Conservation (phyloP, 2,329 filamentous ascomycete species). For the Beauveria asiatica region DNA sequence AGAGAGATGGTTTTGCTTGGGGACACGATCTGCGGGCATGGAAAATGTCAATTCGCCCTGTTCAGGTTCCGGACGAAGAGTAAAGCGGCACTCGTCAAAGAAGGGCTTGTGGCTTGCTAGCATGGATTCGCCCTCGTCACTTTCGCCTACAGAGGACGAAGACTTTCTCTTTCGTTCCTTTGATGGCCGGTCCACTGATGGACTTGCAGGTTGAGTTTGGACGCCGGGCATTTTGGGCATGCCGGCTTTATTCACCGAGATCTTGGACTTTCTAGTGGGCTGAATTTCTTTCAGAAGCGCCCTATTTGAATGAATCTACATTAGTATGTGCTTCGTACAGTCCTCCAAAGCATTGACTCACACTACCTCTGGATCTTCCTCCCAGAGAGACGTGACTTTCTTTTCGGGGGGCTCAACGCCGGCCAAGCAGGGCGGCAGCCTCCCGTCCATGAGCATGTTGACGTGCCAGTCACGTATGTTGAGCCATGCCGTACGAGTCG, state of each 20-base stretch:
- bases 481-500: background rate
- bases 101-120: too few species aligned
- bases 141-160: background rate
- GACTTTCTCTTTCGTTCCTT: background rate
- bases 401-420: background rate
- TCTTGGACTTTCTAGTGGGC: background rate
- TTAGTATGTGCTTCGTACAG: background rate
- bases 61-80: background rate
- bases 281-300: background rate
- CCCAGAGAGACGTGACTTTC: conserved; percentile 5
- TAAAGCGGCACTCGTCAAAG: background rate
- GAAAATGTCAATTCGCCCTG: background rate
- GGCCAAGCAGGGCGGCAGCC: background rate
- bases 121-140: background rate
- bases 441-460: conserved; percentile 8
- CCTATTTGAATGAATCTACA: background rate
- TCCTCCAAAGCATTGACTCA: background rate
- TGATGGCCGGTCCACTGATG: too few species aligned
- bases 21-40: background rate
- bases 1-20: background rate
- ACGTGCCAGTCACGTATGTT: conserved; percentile 3
- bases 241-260: background rate
- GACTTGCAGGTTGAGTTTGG: too few species aligned
- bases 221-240: background rate
- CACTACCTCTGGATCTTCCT: background rate